These are phyloP conservation scores for Aspergillus sclerotialis DNA, from an alignment of 2,329 filamentous ascomycete genomes.

Conservation along the genomic window DNA sequence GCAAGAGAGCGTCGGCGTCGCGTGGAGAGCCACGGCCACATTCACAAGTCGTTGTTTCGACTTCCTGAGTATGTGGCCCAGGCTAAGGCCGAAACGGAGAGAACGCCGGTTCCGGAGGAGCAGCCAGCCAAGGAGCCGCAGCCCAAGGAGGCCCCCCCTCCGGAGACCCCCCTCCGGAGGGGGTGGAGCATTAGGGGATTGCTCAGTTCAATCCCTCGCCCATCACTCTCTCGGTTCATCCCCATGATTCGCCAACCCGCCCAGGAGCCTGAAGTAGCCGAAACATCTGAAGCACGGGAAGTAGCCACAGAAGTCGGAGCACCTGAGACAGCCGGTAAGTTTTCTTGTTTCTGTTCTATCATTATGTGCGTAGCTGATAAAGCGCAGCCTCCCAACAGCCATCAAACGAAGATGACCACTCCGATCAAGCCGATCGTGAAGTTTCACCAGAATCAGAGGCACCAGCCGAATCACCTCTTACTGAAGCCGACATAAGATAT, in stretches of 20 bases:
- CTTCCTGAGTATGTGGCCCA: slow-evolving; percentile 26
- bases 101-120: background rate
- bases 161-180: slow-evolving; percentile 14
- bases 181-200: slow-evolving; percentile 23
- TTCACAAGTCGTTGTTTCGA: slow-evolving; percentile 28
- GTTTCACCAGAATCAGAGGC: no score
- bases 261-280: slow-evolving; percentile 7
- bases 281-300: no score
- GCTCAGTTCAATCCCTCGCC: slow-evolving; percentile 23
- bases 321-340: no score
- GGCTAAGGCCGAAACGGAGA: slow-evolving; percentile 16
- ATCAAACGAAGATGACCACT: no score
- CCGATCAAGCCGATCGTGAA: background rate
- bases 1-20: slow-evolving; percentile 23
- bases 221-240: slow-evolving; percentile 19
- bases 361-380: slow-evolving; percentile 5
- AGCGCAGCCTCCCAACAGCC: slow-evolving; percentile 6
- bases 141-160: slow-evolving; percentile 11
- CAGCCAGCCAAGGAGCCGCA: slow-evolving; percentile 1
- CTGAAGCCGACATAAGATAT: no score
- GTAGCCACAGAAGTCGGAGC: no score
- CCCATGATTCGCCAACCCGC: slow-evolving; percentile 13
- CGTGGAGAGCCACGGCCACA: slow-evolving; percentile 22
- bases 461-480: no score
- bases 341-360: background rate